These are phyloP conservation scores for Asterochloris sp. DNA, from an alignment of 139 green algal species.

Conservation along the genomic window DNA sequence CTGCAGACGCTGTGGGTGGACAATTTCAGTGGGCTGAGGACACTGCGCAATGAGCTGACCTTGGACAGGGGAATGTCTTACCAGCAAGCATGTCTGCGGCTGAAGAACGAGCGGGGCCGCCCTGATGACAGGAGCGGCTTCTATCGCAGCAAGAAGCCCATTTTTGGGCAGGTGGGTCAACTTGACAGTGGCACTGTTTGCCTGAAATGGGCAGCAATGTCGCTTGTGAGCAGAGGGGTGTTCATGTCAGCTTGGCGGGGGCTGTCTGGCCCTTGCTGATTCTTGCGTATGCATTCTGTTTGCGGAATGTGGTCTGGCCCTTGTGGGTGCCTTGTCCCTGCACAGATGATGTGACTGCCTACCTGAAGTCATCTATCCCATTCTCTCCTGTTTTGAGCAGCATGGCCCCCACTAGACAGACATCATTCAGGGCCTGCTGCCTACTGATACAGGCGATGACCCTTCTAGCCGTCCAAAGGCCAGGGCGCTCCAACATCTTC, in stretches of 20 bases:
- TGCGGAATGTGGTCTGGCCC: too few species aligned
- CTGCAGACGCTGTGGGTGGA: slow-evolving; percentile 52
- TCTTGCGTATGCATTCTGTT: too few species aligned
- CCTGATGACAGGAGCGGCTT: slow-evolving; percentile 47
- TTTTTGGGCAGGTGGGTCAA: slow-evolving; percentile 26
- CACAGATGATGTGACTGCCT: slow-evolving; percentile 23
- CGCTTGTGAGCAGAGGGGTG: too few species aligned
- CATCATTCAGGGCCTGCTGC: not conserved
- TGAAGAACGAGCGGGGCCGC: slow-evolving; percentile 45
- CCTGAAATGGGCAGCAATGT: too few species aligned
- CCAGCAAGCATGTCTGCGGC: slow-evolving; percentile 29
- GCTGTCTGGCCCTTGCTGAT: too few species aligned
- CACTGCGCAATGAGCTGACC: slow-evolving; percentile 47
- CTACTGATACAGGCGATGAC: slow-evolving; percentile 13
- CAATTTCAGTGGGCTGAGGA: slow-evolving; percentile 47
- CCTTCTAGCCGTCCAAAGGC: slow-evolving; percentile 57
- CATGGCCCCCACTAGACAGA: not conserved
- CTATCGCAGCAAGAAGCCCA: slow-evolving; percentile 36
- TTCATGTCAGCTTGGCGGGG: too few species aligned
- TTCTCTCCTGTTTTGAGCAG: not conserved
- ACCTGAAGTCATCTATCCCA: not conserved
- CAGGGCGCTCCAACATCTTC: slow-evolving; percentile 44
- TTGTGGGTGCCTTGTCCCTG: too few species aligned
- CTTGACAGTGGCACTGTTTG: too few species aligned
- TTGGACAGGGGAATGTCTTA: slow-evolving; percentile 71